Percentiles rank a stretch among this genome's conserved stretches.
Conservation (phyloP, 1,284 basidiomycete species). For the Sanghuangporus baumii region DNA sequence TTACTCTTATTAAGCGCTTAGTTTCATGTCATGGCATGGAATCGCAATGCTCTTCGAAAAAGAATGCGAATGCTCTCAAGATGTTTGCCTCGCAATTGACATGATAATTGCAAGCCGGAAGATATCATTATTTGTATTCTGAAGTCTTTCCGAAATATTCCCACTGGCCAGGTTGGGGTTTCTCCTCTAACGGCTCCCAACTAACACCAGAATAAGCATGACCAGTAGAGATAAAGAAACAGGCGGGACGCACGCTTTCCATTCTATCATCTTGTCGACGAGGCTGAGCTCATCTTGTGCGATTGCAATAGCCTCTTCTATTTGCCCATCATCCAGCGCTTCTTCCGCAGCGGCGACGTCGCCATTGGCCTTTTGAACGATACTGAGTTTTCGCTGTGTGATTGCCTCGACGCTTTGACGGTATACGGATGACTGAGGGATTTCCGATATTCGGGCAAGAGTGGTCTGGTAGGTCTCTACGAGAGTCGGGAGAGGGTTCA, state of each 20-base stretch:
- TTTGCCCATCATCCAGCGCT: constrained; percentile 70
- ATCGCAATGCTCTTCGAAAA: neutral
- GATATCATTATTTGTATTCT: constrained; percentile 7
- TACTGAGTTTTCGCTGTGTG: constrained; percentile 75
- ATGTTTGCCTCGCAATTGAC: neutral
- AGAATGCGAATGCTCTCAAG: too few relatives aligned
- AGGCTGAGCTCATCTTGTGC: constrained; percentile 81
- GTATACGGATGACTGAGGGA: constrained; percentile 84
- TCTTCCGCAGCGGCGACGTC: constrained; percentile 67
- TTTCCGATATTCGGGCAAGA: constrained; percentile 59
- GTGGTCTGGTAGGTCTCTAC: constrained; percentile 76
- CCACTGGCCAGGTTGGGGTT: constrained; percentile 82
- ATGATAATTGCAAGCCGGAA: neutral
- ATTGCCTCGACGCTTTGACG: constrained; percentile 87
- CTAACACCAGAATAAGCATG: constrained; percentile 34
- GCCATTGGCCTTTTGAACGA: constrained; percentile 65
- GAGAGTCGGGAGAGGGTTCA: constrained; percentile 76
- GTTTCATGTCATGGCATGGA: neutral
- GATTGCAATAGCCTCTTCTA: constrained; percentile 81
- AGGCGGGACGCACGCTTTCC: constrained; percentile 81
- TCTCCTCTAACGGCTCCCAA: constrained; percentile 84
- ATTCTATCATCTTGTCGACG: constrained; percentile 83
- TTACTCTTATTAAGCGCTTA: neutral
- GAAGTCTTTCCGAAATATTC: constrained; percentile 57
- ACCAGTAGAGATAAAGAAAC: constrained; percentile 5